These are phyloP conservation scores for Calocybe gambosa DNA, from an alignment of 1,284 basidiomycete species.

Conservation along the genomic window DNA sequence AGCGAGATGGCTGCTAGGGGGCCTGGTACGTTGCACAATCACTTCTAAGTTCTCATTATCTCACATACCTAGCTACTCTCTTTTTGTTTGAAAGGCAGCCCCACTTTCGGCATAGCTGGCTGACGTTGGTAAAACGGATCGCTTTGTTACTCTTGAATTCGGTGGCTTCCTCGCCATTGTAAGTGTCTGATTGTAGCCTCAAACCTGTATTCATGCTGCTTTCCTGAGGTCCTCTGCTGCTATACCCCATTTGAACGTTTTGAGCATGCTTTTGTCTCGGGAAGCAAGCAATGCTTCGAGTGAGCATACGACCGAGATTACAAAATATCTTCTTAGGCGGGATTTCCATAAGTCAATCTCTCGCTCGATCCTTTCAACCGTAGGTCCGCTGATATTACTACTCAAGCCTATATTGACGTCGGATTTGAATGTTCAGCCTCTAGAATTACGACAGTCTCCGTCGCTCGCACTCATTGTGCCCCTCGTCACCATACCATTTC, in stretches of 20 bases:
- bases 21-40: constrained; percentile 21
- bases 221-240: constrained; percentile 32
- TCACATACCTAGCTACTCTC: constrained; percentile 30
- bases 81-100: constrained; percentile 28
- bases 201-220: constrained; percentile 2
- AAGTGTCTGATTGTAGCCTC: constrained; percentile 18
- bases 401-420: not conserved
- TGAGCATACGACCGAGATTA: constrained; percentile 24
- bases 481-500: constrained; percentile 36
- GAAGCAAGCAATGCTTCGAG: constrained; percentile 21
- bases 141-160: constrained; percentile 45
- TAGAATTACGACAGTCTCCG: constrained; percentile 32
- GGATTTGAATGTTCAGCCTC: constrained; percentile 30
- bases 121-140: constrained; percentile 47
- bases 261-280: constrained; percentile 32
- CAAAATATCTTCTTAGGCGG: constrained; percentile 36
- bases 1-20: constrained; percentile 28
- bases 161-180: constrained; percentile 44
- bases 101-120: constrained; percentile 42
- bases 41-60: not conserved
- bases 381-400: constrained; percentile 16
- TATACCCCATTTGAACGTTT: constrained; percentile 32
- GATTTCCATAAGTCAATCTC: constrained; percentile 35
- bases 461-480: constrained; percentile 37
- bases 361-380: constrained; percentile 27